Conservation (phyloP, 2,329 filamentous ascomycete genomes). For the Cordyceps javanica region DNA sequence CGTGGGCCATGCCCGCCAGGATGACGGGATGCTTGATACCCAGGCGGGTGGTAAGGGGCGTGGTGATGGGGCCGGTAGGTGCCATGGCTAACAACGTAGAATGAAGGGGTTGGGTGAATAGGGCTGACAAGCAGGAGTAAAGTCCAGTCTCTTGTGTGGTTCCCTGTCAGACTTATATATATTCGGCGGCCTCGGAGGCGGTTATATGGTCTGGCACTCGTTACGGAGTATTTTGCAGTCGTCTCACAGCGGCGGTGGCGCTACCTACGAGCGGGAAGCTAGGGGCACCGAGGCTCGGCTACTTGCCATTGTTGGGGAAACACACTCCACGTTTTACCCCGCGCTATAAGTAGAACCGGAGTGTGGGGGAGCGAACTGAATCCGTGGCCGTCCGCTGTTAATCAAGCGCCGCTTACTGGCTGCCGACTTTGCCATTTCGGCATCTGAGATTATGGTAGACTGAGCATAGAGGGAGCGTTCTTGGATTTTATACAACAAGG, state of each 20-base stretch:
- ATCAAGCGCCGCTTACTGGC: not conserved
- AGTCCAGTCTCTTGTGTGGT: not conserved
- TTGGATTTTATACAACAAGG: too few species aligned
- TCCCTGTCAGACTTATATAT: not conserved
- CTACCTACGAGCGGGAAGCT: not conserved
- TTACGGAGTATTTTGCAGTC: not conserved
- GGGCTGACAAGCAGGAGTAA: not conserved
- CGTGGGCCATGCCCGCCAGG: conserved; percentile 89
- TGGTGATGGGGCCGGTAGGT: conserved; percentile 55
- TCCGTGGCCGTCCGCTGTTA: not conserved
- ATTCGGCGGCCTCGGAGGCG: not conserved
- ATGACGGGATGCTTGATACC: conserved; percentile 83
- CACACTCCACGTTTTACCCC: conserved; percentile 2
- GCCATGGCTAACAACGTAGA: not conserved
- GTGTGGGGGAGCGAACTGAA: not conserved
- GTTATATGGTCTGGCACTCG: not conserved
- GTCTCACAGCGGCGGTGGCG: not conserved
- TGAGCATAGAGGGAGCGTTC: too few species aligned
- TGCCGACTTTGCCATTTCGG: too few species aligned
- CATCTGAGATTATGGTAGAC: too few species aligned
- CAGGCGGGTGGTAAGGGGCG: conserved; percentile 71
- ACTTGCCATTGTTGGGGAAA: not conserved
- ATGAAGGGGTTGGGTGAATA: not conserved
- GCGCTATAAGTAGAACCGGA: not conserved
- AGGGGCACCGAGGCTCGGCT: conserved; percentile 9